phyloP scores from a whole-genome alignment of 2,329 filamentous ascomycete species.

The Fragosphaeria purpurea region DNA sequence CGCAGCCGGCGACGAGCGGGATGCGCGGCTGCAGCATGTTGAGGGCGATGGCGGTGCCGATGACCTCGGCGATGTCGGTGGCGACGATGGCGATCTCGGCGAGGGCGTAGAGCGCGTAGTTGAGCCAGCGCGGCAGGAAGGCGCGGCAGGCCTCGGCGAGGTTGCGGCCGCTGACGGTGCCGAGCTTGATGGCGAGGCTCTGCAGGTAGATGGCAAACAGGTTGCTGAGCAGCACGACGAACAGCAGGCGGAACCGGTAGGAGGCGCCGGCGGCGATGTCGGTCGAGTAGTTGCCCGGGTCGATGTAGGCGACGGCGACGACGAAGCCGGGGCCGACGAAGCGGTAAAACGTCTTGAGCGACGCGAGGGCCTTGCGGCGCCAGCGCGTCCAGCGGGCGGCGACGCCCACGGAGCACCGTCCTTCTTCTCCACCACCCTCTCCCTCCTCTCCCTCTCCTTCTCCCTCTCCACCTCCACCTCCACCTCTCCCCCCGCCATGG shows the following conservation, averaged over 20 bases:
- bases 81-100: conserved; percentile 59
- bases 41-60: conserved; percentile 60
- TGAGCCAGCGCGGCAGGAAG: conserved; percentile 57
- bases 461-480: not conserved
- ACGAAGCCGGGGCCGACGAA: conserved; percentile 57
- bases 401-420: too few relatives aligned
- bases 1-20: conserved; percentile 58
- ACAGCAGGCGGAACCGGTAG: conserved; percentile 56
- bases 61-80: conserved; percentile 63
- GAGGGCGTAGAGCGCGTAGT: conserved; percentile 49
- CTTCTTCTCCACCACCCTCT: too few relatives aligned
- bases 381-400: not conserved
- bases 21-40: conserved; percentile 55
- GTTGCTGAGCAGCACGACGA: conserved; percentile 59
- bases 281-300: conserved; percentile 60
- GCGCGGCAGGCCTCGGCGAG: conserved; percentile 56
- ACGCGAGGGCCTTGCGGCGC: conserved; percentile 30
- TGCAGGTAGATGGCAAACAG: conserved; percentile 63
- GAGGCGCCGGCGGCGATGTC: conserved; percentile 55
- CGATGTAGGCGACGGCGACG: conserved; percentile 49
- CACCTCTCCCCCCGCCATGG: not conserved
- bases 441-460: too few relatives aligned
- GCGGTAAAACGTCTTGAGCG: conserved; percentile 35
- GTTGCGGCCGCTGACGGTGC: conserved; percentile 58
- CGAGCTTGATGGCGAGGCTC: conserved; percentile 57